Evolutionary conservation across 2,329 filamentous ascomycete species (phyloP).

Genomic region (Curvularia verruculosa): DNA sequence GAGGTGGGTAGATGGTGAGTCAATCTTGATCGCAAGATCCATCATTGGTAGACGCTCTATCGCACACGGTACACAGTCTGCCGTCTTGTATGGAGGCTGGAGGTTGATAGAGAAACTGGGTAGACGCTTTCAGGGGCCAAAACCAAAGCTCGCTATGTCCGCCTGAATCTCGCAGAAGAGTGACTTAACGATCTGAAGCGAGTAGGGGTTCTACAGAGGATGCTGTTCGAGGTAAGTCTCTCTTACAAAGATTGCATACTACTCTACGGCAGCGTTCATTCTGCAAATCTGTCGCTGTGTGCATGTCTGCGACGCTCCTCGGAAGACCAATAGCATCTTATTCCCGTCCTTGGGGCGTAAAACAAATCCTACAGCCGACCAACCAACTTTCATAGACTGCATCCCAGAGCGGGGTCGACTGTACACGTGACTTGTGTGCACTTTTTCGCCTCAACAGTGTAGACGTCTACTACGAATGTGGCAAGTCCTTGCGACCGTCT

Average conservation of each 20-base stretch:
- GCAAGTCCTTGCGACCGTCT: conserved; percentile 36
- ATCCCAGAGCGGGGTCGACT: conserved; percentile 15
- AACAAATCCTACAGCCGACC: neutral
- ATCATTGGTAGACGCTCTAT: neutral
- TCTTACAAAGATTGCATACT: neutral
- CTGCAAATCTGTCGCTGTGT: neutral
- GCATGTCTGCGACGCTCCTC: neutral
- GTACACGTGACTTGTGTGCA: conserved; percentile 17
- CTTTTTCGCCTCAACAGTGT: neutral
- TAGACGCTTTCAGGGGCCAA: neutral
- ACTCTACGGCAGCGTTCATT: neutral
- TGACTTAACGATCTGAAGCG: neutral
- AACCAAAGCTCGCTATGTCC: neutral
- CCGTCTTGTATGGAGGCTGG: neutral
- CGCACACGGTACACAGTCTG: too few relatives aligned
- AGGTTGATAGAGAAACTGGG: neutral
- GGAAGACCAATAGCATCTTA: neutral
- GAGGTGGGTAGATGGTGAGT: neutral
- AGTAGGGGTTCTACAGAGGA: neutral
- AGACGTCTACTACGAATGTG: conserved; percentile 22
- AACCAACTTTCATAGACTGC: neutral
- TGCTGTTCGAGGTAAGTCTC: neutral
- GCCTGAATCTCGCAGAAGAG: neutral
- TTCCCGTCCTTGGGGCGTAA: neutral
- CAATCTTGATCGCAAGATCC: neutral